Percentiles rank a stretch among this genome's conserved stretches.
Conservation (phyloP, 352 stramenopile genomes). For the Phytophthora uliginosa region DNA sequence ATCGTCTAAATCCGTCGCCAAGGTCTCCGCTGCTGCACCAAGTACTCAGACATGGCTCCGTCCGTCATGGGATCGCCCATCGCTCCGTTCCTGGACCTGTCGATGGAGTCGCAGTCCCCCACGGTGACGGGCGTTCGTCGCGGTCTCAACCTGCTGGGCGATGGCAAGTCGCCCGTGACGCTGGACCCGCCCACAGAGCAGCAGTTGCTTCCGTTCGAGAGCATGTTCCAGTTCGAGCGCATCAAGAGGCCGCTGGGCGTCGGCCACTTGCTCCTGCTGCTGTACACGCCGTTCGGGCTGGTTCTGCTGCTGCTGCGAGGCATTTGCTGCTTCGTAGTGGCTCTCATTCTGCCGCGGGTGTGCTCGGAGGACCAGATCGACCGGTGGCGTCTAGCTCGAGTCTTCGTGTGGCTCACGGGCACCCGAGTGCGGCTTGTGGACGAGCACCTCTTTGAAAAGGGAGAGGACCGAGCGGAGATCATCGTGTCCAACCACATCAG, state of each 20-base stretch:
- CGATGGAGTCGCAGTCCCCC: conserved; percentile 38
- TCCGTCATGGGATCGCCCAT: conserved; percentile 35
- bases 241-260: conserved; percentile 59
- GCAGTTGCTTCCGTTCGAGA: conserved; percentile 49
- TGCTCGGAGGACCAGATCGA: conserved; percentile 64
- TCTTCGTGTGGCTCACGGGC: conserved; percentile 56
- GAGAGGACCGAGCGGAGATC: conserved; percentile 41
- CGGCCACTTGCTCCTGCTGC: conserved; percentile 55
- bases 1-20: conserved; percentile 16
- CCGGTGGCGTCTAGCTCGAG: conserved; percentile 41
- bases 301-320: conserved; percentile 56
- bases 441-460: conserved; percentile 44
- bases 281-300: conserved; percentile 70
- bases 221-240: conserved; percentile 81
- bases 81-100: conserved; percentile 43
- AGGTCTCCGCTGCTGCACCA: neutral
- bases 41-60: conserved; percentile 19
- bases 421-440: conserved; percentile 58
- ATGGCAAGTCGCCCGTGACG: conserved; percentile 29
- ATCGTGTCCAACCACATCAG: conserved; percentile 84
- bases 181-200: conserved; percentile 43
- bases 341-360: conserved; percentile 52
- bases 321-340: conserved; percentile 48
- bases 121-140: conserved; percentile 34
- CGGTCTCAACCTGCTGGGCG: conserved; percentile 42